Conservation (phyloP, 129 eudicot genomes). For the Pseudognaphalium luteoalbum region DNA sequence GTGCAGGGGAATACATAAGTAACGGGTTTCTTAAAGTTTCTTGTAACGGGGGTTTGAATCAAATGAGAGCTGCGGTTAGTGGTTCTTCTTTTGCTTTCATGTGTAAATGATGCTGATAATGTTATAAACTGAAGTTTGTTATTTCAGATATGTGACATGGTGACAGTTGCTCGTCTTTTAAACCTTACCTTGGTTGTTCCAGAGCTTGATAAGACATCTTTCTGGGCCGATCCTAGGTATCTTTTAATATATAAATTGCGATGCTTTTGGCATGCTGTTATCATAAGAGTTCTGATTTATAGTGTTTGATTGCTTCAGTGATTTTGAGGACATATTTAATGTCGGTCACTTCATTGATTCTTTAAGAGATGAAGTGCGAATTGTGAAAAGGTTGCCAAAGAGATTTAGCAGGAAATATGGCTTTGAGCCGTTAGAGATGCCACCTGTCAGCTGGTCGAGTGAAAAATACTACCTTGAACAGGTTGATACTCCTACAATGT, state of each 20-base stretch:
- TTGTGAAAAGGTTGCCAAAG: constrained; percentile 83
- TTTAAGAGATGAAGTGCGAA: constrained; percentile 86
- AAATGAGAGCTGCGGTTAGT: constrained; percentile 98
- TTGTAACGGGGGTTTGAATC: constrained; percentile 98
- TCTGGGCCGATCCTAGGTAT: constrained; percentile 98
- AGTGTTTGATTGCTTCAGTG: constrained; percentile 61
- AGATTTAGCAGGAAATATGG: constrained; percentile 69
- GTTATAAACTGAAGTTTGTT: constrained; percentile 1
- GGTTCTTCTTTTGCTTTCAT: constrained; percentile 22
- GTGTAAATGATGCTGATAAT: background rate
- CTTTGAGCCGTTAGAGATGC: constrained; percentile 70
- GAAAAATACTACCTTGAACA: constrained; percentile 87
- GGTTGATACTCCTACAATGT: constrained; percentile 40
- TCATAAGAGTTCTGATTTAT: background rate
- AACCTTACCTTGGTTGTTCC: constrained; percentile 97
- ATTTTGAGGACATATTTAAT: constrained; percentile 91
- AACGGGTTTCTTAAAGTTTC: constrained; percentile 88
- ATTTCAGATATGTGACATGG: constrained; percentile 98
- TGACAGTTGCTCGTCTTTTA: constrained; percentile 84
- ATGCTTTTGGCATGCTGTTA: constrained; percentile 8
- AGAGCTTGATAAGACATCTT: constrained; percentile 92
- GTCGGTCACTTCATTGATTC: constrained; percentile 86
- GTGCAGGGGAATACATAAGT: constrained; percentile 87
- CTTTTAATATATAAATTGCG: background rate
- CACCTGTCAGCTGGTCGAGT: constrained; percentile 97